Percentiles rank a stretch among this genome's conserved stretches.
These are phyloP conservation scores for Meyerozyma carpophila DNA, from an alignment of 1,139 yeast species.

Conservation along the genomic window DNA sequence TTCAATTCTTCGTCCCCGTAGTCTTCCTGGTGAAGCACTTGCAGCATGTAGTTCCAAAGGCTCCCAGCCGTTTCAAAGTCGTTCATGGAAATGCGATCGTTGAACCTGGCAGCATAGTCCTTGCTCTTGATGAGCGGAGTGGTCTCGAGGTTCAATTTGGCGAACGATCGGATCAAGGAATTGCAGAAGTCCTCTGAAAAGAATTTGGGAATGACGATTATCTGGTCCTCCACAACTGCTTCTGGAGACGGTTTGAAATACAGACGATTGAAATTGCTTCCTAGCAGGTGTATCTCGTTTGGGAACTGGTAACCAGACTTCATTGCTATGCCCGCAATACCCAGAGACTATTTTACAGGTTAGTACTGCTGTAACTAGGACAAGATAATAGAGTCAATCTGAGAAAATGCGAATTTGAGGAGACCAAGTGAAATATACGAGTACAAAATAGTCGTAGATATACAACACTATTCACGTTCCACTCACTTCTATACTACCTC, in stretches of 20 bases:
- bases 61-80: conserved; percentile 35
- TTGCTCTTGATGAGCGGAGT: conserved; percentile 46
- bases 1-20: conserved; percentile 26
- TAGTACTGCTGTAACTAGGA: background rate
- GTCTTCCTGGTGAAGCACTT: conserved; percentile 26
- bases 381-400: background rate
- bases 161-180: conserved; percentile 37
- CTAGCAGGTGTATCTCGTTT: background rate
- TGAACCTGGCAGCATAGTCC: conserved; percentile 55
- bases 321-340: background rate
- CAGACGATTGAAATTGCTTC: conserved; percentile 5
- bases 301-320: background rate
- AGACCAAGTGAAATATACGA: background rate
- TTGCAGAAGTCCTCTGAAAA: conserved; percentile 38
- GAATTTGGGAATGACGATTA: conserved; percentile 42
- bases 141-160: conserved; percentile 33
- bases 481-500: background rate
- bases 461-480: too few species aligned
- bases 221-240: conserved; percentile 33
- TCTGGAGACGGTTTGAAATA: conserved; percentile 33
- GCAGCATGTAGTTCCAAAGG: conserved; percentile 41
- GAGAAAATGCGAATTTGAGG: background rate
- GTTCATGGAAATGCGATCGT: conserved; percentile 44
- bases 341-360: too few species aligned
- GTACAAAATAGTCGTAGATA: too few species aligned